A percentile compares a stretch with the other conserved stretches of the same genome.
These are phyloP conservation scores for Oryza nivara DNA, from an alignment of 176 grass and related monocot species.

Conservation along the genomic window DNA sequence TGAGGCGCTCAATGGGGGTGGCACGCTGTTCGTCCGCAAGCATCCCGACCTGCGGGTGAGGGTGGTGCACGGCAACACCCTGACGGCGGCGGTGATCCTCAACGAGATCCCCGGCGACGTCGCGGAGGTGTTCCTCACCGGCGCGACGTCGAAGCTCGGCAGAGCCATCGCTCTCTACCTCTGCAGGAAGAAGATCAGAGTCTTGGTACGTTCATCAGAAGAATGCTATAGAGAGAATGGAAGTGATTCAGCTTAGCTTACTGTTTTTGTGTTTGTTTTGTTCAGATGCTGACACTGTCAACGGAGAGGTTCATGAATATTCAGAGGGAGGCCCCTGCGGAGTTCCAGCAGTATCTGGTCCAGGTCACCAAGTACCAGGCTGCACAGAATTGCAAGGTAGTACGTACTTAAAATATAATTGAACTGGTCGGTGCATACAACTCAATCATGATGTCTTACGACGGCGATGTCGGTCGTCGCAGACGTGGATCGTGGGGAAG, in stretches of 20 bases:
- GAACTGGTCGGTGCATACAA: neutral
- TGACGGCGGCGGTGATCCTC: constrained; percentile 91
- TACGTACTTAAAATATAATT: neutral
- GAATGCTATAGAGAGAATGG: too few relatives aligned
- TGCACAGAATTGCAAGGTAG: constrained; percentile 79
- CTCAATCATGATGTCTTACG: too few relatives aligned
- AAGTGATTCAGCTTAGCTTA: neutral
- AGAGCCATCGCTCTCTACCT: constrained; percentile 87
- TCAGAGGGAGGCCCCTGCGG: constrained; percentile 71
- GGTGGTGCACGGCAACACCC: constrained; percentile 95
- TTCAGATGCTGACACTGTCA: constrained; percentile 84
- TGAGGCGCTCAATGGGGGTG: constrained; percentile 84
- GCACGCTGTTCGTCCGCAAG: constrained; percentile 73
- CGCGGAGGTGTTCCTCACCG: constrained; percentile 82
- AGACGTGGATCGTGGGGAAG: constrained; percentile 95
- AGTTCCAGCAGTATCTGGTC: constrained; percentile 73
- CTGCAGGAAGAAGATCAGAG: constrained; percentile 75
- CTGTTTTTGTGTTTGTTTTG: neutral
- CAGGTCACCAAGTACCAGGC: constrained; percentile 93
- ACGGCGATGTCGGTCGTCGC: neutral
- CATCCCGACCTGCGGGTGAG: constrained; percentile 72
- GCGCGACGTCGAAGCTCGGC: constrained; percentile 93
- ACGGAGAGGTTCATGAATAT: constrained; percentile 80
- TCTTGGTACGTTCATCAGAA: constrained; percentile 45
- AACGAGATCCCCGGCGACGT: constrained; percentile 71